Evolutionary conservation across 140 eudicot genomes (phyloP), one percentile per base, ranked within the genome.

Genomic region (Cichorium intybus): DNA sequence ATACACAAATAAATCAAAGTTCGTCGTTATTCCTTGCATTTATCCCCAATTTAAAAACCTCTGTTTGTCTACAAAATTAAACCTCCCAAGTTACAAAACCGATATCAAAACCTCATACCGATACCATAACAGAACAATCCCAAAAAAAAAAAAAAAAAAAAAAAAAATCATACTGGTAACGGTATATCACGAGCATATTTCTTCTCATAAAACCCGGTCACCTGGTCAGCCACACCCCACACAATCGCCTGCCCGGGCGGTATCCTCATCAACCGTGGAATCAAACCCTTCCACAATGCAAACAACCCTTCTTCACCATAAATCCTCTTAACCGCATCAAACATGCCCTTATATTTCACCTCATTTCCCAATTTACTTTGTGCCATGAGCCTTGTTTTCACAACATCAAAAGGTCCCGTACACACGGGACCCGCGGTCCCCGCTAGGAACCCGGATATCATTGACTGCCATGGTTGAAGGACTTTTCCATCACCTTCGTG

Each of bases 201-300:
- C 70, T 68, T 85, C 88, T 91, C 96, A 18, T 91, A 91, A 7
- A 87, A 71, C 0, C 97, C 95, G 3, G 70, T 87, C 10, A 87
- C 81, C 69, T 91, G 97, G 74, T 91, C 96, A 72, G 97, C 95
- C 45, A 91, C 96, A 6, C 89, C 95, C 96, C 97, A 91, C 95
- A 91, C 77, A 22, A 91, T 91, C 10, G 97, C 97, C 76, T 87
- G 97, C 6, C 97, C 97, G 0, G 97, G 97, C 2, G 96, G 96
- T 50, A 91, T 91, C 69, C 96, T 79, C 97, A 91, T 87, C 15
- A 91, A 83, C 63, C 97, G 70, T 23, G 97, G 97, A 69, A 91
- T 54, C 49, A 91, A 60, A 43, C 97, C 96, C 75, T 83, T 91
- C 97, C 97, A 91, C 69, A 91, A 43, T 2, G 96, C 86, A 12